A percentile compares a stretch with the other conserved stretches of the same genome.
Evolutionary conservation across 1,284 basidiomycete genomes (phyloP).

Genomic region (Ustilago shanxiensis): DNA sequence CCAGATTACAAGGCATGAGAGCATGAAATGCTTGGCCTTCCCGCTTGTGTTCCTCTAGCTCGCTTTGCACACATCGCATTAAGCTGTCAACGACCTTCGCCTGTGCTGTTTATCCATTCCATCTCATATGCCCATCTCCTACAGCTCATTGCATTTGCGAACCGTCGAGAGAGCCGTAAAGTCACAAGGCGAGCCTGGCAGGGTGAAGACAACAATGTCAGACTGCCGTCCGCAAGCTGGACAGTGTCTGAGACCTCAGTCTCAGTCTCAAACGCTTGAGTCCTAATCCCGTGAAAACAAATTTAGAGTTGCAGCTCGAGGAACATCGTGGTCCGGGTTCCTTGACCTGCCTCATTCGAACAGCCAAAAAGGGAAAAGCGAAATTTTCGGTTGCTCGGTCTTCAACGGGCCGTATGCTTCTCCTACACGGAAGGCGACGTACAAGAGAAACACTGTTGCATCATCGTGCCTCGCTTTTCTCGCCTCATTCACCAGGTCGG

Average conservation of each 20-base stretch:
- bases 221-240: background rate
- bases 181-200: background rate
- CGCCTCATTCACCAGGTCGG: background rate
- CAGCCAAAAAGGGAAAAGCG: background rate
- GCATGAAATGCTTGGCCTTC: constrained; percentile 9
- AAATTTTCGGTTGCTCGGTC: constrained; percentile 6
- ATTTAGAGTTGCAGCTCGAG: no score
- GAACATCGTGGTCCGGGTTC: background rate
- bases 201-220: background rate
- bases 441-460: constrained; percentile 1
- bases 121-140: no score
- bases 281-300: background rate
- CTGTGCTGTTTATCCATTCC: background rate
- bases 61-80: background rate
- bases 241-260: background rate
- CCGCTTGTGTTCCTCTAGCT: background rate
- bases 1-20: no score
- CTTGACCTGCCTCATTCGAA: constrained; percentile 11
- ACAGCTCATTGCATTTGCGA: background rate
- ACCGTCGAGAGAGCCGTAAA: no score
- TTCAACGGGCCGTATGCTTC: constrained; percentile 1
- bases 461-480: constrained; percentile 8
- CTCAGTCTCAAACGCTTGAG: no score
- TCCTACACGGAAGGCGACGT: background rate
- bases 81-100: background rate